Percentiles rank a stretch among this genome's conserved stretches.
Conservation (phyloP, 2,329 filamentous ascomycete species). For the Xylariaceae sp. region DNA sequence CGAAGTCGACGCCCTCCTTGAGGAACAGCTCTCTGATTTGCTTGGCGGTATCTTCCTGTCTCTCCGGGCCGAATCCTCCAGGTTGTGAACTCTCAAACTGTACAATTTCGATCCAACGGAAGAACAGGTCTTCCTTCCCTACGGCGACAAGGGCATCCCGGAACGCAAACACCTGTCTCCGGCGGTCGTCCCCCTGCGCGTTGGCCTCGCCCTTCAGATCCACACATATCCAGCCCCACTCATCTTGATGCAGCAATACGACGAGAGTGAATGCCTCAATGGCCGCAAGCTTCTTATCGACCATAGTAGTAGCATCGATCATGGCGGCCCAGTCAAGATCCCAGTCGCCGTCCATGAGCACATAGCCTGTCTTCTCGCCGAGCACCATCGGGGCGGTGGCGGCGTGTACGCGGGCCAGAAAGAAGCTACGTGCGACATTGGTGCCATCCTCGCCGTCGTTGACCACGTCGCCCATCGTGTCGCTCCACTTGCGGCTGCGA, state of each 20-base stretch:
- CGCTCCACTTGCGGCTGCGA: conserved; percentile 75
- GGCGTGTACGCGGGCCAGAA: conserved; percentile 66
- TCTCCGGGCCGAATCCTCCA: conserved; percentile 77
- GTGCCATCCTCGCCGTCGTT: conserved; percentile 25
- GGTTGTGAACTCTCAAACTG: conserved; percentile 84
- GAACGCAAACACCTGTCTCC: conserved; percentile 80
- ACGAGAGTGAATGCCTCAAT: conserved; percentile 74
- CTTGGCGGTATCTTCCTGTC: conserved; percentile 72
- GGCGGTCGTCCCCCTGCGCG: conserved; percentile 60
- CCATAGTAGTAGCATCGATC: conserved; percentile 72
- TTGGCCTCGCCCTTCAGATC: conserved; percentile 52
- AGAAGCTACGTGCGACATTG: conserved; percentile 59
- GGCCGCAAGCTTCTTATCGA: conserved; percentile 65
- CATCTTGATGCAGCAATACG: conserved; percentile 71
- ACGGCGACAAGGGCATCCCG: conserved; percentile 75
- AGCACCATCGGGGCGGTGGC: conserved; percentile 73
- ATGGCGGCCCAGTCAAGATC: conserved; percentile 86
- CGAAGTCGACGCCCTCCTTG: conserved; percentile 79
- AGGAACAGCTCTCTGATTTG: conserved; percentile 80
- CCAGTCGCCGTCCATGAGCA: conserved; percentile 85
- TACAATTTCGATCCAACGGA: conserved; percentile 89
- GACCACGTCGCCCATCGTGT: conserved; percentile 49
- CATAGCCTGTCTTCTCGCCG: conserved; percentile 81
- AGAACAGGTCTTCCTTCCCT: conserved; percentile 89
- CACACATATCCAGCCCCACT: conserved; percentile 75